A percentile compares a stretch with the other conserved stretches of the same genome.
These are phyloP conservation scores for Pelargonium australe DNA, from an alignment of 441 rosid genomes.

Conservation along the genomic window DNA sequence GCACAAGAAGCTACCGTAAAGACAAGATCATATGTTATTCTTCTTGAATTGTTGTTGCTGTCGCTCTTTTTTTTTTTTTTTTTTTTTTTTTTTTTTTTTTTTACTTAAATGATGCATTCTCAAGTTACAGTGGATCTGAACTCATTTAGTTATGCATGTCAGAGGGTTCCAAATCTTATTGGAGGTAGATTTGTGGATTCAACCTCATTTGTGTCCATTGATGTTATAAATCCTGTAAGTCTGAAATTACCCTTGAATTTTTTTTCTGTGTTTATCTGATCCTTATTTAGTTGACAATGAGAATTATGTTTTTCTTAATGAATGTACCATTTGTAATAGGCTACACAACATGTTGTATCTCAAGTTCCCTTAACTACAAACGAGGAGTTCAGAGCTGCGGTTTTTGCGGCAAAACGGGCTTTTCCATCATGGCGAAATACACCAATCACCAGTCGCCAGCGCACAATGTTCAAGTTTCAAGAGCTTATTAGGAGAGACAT, in stretches of 20 bases:
- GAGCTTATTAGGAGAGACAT: constrained; percentile 53
- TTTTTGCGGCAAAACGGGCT: constrained; percentile 48
- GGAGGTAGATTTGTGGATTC: constrained; percentile 53
- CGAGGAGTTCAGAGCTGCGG: constrained; percentile 59
- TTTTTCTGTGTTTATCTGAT: too few relatives aligned
- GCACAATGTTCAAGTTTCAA: constrained; percentile 55
- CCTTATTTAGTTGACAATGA: background rate
- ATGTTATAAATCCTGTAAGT: constrained; percentile 61
- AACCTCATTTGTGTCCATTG: constrained; percentile 18
- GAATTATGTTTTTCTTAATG: constrained; percentile 1
- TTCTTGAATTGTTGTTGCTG: too few relatives aligned
- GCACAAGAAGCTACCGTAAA: too few relatives aligned
- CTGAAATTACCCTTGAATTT: too few relatives aligned
- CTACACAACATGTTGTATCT: constrained; percentile 55
- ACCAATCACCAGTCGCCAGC: constrained; percentile 44
- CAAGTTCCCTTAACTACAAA: constrained; percentile 44
- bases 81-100: constrained; percentile 1
- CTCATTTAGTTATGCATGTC: too few relatives aligned
- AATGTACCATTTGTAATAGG: constrained; percentile 25
- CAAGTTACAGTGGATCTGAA: constrained; percentile 23
- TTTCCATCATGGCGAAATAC: constrained; percentile 50
- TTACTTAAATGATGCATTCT: constrained; percentile 5
- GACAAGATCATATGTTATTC: too few relatives aligned
- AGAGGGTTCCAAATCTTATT: constrained; percentile 40
- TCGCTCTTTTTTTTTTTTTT: background rate